A percentile compares a stretch with the other conserved stretches of the same genome.
Conservation (phyloP, 441 rosid genomes). For the Adansonia rubrostipa region DNA sequence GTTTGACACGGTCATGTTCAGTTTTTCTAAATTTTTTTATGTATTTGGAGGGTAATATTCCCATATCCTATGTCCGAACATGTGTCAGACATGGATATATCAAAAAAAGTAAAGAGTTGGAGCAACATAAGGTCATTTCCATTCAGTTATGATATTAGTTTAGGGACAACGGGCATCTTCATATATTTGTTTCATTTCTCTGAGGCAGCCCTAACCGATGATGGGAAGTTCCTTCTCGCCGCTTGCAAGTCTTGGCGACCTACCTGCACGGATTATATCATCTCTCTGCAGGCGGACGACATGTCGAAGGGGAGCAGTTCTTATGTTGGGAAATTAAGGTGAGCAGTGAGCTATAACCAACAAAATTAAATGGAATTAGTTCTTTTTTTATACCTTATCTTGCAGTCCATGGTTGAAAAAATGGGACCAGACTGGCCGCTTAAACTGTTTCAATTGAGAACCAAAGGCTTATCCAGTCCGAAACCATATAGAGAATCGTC, state of each 20-base stretch:
- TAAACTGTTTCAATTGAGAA: no score
- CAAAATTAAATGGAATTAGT: neutral
- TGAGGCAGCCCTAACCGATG: conserved; percentile 53
- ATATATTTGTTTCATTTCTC: conserved; percentile 12
- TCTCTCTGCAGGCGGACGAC: conserved; percentile 50
- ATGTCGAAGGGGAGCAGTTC: conserved; percentile 53
- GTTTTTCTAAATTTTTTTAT: no score
- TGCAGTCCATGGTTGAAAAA: no score
- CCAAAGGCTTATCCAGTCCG: no score
- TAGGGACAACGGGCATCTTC: neutral
- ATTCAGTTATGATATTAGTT: neutral
- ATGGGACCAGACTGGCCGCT: no score
- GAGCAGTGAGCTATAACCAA: conserved; percentile 9
- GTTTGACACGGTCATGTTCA: no score
- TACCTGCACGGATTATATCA: conserved; percentile 64
- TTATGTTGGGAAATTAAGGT: conserved; percentile 70
- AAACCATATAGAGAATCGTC: no score
- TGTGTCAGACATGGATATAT: no score
- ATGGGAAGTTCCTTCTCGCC: conserved; percentile 74
- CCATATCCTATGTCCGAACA: no score
- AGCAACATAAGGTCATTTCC: no score
- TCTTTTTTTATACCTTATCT: neutral
- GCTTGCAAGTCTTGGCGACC: conserved; percentile 63
- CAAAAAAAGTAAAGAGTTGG: no score
- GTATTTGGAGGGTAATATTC: no score